These are phyloP conservation scores for Orbilia blumenaviensis DNA, from an alignment of 2,329 filamentous ascomycete genomes.

Conservation along the genomic window DNA sequence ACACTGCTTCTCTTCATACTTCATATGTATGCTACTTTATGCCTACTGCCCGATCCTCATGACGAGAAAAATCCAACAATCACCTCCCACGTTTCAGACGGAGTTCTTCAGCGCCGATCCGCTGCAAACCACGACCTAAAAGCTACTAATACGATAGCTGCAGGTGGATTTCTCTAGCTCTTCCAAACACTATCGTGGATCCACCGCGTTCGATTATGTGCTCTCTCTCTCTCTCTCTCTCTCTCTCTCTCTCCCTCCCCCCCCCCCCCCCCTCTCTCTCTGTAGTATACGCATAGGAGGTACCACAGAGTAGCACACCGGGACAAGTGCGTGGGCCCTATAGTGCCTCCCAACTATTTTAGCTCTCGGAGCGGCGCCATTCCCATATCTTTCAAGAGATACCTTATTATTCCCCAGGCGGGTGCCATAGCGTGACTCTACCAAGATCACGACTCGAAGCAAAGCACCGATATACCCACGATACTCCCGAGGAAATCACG, in stretches of 20 bases:
- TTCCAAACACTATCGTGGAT: constrained; percentile 63
- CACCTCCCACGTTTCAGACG: constrained; percentile 58
- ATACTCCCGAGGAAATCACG: constrained; percentile 10
- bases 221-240: too few species aligned
- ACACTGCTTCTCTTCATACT: too few species aligned
- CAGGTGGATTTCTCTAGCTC: constrained; percentile 60
- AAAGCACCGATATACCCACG: constrained; percentile 52
- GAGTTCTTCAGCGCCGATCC: constrained; percentile 62
- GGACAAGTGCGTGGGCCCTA: neutral
- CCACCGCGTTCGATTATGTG: constrained; percentile 63
- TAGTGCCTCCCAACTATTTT: constrained; percentile 59
- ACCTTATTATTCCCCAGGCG: constrained; percentile 64
- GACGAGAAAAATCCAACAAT: constrained; percentile 57
- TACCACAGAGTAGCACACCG: constrained; percentile 59
- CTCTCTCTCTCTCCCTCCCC: too few species aligned
- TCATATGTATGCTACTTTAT: too few species aligned
- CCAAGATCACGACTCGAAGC: constrained; percentile 63
- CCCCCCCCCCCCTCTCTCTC: too few species aligned
- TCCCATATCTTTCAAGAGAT: constrained; percentile 64
- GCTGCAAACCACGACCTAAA: constrained; percentile 62
- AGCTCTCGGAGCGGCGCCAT: constrained; percentile 63
- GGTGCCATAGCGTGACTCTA: constrained; percentile 65
- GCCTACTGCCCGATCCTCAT: constrained; percentile 68
- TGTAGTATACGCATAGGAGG: constrained; percentile 62
- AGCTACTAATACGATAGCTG: constrained; percentile 60